Evolutionary conservation across 2,329 filamentous ascomycete species (phyloP), one percentile per base, ranked within the genome.

Genomic region (Colletotrichum coccodes): DNA sequence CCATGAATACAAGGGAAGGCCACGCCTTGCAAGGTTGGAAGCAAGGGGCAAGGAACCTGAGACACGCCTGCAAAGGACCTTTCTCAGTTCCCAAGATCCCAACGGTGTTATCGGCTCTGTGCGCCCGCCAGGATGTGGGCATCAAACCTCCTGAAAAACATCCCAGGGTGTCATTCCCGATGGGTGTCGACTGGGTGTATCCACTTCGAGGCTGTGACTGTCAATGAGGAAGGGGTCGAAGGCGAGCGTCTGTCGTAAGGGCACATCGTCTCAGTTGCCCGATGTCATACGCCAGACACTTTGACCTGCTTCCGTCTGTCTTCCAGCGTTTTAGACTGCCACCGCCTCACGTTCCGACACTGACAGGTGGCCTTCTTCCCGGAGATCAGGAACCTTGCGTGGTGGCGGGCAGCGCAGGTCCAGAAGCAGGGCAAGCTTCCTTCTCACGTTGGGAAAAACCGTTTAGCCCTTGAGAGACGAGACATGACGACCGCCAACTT

Each of bases 41-140:
- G 66, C 66, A 69, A 69, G 66, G 61, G 66, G 61, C 61, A 69
- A 56, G 56, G 61, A 52, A 69, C 42, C 61, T 69, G 66, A 69
- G 66, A 69, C 66, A 66, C 53, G 38, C 42, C 61, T 50, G 62
- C 61, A 47, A 50, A 64, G 50, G 56, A 69, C 28, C 14, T 28
- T 34, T 60, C 49, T 21, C 40, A 34, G 34, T 61, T 56, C 44
- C 30, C 23, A 42, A 68, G 46, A 59, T 54, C 53, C 65, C 50
- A 63, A 67, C 50, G 63, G 62, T 44, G 67, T 28, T 30, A 42
- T 57, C 52, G 34, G 57, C 58, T 63, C 67, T 70, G 67, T 63
- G 64, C 67, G 64, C 62, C 47, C 42, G 49, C 56, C 49, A 69
- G 61, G 54, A 52, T 60, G 62, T 62, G 58, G 57, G 26, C 64